phyloP scores from a whole-genome alignment of 306 rosid species.

The Vigna unguiculata region DNA sequence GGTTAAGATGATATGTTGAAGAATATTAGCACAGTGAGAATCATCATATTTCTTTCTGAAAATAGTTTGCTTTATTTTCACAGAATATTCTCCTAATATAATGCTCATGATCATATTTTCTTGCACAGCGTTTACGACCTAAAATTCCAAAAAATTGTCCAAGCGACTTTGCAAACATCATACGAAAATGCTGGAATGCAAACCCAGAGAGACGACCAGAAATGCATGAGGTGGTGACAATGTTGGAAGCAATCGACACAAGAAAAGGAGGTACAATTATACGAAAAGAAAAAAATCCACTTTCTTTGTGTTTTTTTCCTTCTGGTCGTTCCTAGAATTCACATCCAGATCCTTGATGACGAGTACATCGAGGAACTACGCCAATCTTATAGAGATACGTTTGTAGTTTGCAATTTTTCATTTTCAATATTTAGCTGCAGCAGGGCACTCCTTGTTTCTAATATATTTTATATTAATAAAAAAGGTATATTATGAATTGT shows the following conservation, averaged over 20 bases:
- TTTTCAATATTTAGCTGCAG: background rate
- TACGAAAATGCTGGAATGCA: slow-evolving; percentile 80
- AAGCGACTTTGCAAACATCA: slow-evolving; percentile 56
- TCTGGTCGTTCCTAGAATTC: slow-evolving; percentile 61
- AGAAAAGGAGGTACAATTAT: slow-evolving; percentile 86
- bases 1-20: no score
- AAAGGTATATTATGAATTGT: background rate
- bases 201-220: slow-evolving; percentile 75
- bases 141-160: slow-evolving; percentile 84
- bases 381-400: background rate
- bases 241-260: slow-evolving; percentile 77
- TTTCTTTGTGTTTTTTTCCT: slow-evolving; percentile 58
- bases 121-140: slow-evolving; percentile 70
- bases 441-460: background rate
- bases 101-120: background rate
- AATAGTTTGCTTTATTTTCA: no score
- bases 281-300: slow-evolving; percentile 56
- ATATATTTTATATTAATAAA: background rate
- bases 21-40: no score
- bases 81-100: background rate
- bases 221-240: slow-evolving; percentile 77
- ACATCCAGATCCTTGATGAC: background rate
- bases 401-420: slow-evolving; percentile 10
- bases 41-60: no score
- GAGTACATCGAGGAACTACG: background rate